phyloP scores from a whole-genome alignment of 1,284 basidiomycete genomes.

The Farysia itapuensis region DNA sequence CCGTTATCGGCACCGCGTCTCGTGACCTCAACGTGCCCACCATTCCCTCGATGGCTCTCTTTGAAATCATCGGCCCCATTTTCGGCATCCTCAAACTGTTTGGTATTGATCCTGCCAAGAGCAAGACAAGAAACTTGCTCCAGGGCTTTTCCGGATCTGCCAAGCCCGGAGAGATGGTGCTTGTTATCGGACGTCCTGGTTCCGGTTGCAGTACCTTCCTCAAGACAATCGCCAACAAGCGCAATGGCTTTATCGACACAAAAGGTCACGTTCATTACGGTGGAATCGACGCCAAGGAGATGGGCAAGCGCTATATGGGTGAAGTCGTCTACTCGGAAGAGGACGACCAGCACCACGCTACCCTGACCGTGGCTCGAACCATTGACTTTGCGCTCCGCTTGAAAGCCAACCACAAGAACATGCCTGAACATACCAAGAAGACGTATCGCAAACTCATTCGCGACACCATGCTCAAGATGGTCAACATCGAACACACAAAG shows the following conservation, averaged over 20 bases:
- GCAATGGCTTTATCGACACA: conserved; percentile 65
- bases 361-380: conserved; percentile 67
- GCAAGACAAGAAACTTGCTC: conserved; percentile 23
- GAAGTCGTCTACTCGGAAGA: conserved; percentile 79
- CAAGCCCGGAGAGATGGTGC: conserved; percentile 51
- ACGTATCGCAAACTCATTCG: conserved; percentile 65
- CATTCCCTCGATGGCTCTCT: conserved; percentile 39
- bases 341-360: conserved; percentile 75
- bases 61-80: conserved; percentile 40
- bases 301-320: conserved; percentile 67
- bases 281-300: conserved; percentile 65
- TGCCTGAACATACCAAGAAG: conserved; percentile 63
- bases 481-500: conserved; percentile 74
- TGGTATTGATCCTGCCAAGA: conserved; percentile 29
- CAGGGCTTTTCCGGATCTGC: conserved; percentile 41
- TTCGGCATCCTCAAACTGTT: conserved; percentile 29
- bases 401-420: conserved; percentile 41
- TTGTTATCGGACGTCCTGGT: conserved; percentile 78
- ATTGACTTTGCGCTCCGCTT: conserved; percentile 47
- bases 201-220: conserved; percentile 76
- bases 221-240: conserved; percentile 72
- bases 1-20: conserved; percentile 31
- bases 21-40: conserved; percentile 36
- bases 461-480: conserved; percentile 67
- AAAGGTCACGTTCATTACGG: conserved; percentile 72